phyloP scores from a whole-genome alignment of 1,284 basidiomycete species.

The Spongispora temasekensis region DNA sequence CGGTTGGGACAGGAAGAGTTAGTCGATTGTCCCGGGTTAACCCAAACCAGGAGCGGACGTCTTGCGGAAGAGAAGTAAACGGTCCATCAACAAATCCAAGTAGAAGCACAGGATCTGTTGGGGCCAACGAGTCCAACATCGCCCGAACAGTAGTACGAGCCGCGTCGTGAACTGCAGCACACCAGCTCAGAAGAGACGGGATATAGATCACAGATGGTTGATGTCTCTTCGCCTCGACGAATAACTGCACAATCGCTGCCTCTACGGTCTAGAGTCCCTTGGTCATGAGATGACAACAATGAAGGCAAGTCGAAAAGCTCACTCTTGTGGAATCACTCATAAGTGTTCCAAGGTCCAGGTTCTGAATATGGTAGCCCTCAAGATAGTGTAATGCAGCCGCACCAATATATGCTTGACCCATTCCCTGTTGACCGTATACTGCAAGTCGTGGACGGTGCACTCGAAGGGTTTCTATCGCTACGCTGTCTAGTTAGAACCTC shows the following conservation, averaged over 20 bases:
- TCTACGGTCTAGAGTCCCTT: conserved; percentile 70
- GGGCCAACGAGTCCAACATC: conserved; percentile 87
- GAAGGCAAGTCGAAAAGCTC: conserved; percentile 25
- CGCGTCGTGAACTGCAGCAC: conserved; percentile 80
- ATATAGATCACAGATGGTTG: conserved; percentile 97
- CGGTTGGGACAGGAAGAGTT: conserved; percentile 53
- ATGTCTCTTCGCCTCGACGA: conserved; percentile 96
- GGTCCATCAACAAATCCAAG: conserved; percentile 86
- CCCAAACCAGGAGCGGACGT: conserved; percentile 94
- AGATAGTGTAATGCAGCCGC: conserved; percentile 91
- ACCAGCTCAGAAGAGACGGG: conserved; percentile 88
- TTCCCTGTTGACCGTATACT: conserved; percentile 80
- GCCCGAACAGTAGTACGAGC: conserved; percentile 85
- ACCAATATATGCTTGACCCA: conserved; percentile 91
- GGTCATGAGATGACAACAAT: conserved; percentile 2
- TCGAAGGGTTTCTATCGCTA: conserved; percentile 90
- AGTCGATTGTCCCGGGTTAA: conserved; percentile 75
- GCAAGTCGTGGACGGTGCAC: conserved; percentile 91
- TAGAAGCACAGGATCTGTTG: conserved; percentile 91
- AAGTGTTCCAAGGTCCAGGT: conserved; percentile 86
- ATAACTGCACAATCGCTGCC: conserved; percentile 94
- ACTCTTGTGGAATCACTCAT: conserved; percentile 90
- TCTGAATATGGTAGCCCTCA: conserved; percentile 96
- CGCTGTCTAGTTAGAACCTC: conserved; percentile 9
- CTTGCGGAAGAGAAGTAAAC: conserved; percentile 71